Base-by-base conservation (phyloP, 2,329 filamentous ascomycete species). In the Pezicula rhizophila region DNA sequence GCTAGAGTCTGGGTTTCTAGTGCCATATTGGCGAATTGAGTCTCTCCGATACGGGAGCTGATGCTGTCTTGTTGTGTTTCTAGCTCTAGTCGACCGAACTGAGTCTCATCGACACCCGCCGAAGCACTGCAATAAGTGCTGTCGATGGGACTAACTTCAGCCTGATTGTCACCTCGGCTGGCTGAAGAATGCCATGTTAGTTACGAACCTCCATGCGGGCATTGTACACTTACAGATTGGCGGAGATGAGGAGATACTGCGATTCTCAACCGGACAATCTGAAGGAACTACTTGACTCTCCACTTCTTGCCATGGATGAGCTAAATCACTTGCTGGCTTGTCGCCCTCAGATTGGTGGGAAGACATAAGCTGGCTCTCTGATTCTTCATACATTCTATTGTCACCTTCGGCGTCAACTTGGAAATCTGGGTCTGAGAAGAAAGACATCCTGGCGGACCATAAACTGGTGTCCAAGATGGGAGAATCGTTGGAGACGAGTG, bases 11-110 rank as follows among this genome's bases (percentile, higher is more conserved):
- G 48, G 33, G 48, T 50, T 4, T 47, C 50, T 38, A 12, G 5
- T 14, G 47, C 44, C n/a, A 62, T 33, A 12, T 8, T 15, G 18
- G 37, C 44, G 37, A 43, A 58, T 44, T 64, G 60, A 17, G 56
- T 54, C 8, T 62, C 57, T 23, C 41, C 52, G 14, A 58, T 31
- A 2, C 52, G 6, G 15, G 54, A 55, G 42, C 10, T 18, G 31
- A 48, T 39, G 42, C 45, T 55, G 4, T 51, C 43, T 38, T 49
- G 40, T 33, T 48, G 51, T 6, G 39, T n/a, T n/a, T 53, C 46
- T 12, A 4, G 25, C 11, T 47, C 47, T 6, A 37, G 17, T 31
- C 34, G n/a, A 39, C 26, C 11, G 26, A 23, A 17, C 20, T 45
- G 15, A 18, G n/a, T 26, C 8, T 38, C 39, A 14, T 39, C 37